A percentile compares a stretch with the other conserved stretches of the same genome.
These are phyloP conservation scores for Wallacemonas sp. DNA, from an alignment of 208 protist genomes.

Conservation along the genomic window DNA sequence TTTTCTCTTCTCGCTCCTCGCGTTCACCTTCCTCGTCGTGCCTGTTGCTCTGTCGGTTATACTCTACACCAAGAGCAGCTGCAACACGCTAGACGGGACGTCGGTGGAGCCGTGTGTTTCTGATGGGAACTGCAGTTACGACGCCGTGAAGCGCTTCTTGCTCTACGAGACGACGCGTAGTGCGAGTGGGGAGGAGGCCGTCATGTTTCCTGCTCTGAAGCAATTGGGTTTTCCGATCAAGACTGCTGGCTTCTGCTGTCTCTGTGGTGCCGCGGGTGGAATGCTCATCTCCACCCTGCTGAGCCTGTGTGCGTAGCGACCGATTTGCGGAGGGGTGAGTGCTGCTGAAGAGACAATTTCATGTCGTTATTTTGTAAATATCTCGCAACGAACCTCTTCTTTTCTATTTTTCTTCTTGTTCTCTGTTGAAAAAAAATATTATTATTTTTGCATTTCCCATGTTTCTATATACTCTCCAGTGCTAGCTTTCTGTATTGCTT, in stretches of 20 bases:
- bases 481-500: no score
- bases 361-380: background rate
- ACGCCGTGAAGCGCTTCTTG: background rate
- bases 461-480: no score
- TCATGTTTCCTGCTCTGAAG: conserved; percentile 7
- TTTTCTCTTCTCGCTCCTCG: conserved; percentile 14
- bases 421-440: no score
- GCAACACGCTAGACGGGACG: background rate
- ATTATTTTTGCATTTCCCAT: no score
- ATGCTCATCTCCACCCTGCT: conserved; percentile 20
- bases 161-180: background rate
- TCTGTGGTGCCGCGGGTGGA: conserved; percentile 1
- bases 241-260: conserved; percentile 19
- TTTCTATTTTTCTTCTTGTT: conserved; percentile 6
- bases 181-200: background rate
- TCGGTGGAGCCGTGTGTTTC: background rate
- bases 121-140: background rate
- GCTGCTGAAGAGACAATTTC: background rate
- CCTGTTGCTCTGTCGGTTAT: conserved; percentile 4
- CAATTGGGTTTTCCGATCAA: conserved; percentile 1
- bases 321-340: no score
- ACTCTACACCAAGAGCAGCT: conserved; percentile 18
- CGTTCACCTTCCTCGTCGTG: conserved; percentile 15
- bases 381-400: background rate
- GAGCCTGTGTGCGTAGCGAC: conserved; percentile 18